Conservation (phyloP, 2,329 filamentous ascomycete genomes). For the Arthrinium puccinioides region DNA sequence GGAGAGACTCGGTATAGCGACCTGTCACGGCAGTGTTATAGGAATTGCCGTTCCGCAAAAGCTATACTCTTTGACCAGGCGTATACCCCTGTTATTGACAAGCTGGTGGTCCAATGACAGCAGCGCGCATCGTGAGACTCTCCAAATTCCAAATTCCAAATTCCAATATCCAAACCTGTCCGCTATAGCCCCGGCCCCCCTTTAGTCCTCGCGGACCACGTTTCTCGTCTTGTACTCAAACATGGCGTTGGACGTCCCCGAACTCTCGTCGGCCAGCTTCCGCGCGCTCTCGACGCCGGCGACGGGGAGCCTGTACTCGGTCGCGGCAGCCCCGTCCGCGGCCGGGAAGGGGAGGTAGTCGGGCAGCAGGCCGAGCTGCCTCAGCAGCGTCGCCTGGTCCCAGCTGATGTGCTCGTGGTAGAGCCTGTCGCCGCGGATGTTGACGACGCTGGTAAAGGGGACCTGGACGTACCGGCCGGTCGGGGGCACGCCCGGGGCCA, state of each 20-base stretch:
- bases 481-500: conserved; percentile 56
- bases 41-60: too few relatives aligned
- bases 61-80: too few relatives aligned
- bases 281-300: conserved; percentile 46
- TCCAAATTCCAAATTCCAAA: too few relatives aligned
- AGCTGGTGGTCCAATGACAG: too few relatives aligned
- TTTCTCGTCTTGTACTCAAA: conserved; percentile 25
- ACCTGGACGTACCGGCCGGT: conserved; percentile 47
- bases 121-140: too few relatives aligned
- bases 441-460: conserved; percentile 58
- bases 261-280: conserved; percentile 42
- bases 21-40: too few relatives aligned
- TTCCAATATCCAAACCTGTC: too few relatives aligned
- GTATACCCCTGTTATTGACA: too few relatives aligned
- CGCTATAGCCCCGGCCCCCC: too few relatives aligned
- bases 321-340: conserved; percentile 24
- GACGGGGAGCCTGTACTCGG: conserved; percentile 55
- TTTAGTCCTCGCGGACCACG: too few relatives aligned
- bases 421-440: conserved; percentile 59
- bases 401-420: conserved; percentile 67
- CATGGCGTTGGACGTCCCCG: conserved; percentile 50
- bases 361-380: conserved; percentile 55
- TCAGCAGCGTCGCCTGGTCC: conserved; percentile 58
- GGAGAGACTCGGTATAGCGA: too few relatives aligned
- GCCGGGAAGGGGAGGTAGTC: conserved; percentile 57